Percentiles rank a stretch among this genome's conserved stretches.
Conservation (phyloP, 805 yeast genomes). For the Teunomyces aglyptinius region DNA sequence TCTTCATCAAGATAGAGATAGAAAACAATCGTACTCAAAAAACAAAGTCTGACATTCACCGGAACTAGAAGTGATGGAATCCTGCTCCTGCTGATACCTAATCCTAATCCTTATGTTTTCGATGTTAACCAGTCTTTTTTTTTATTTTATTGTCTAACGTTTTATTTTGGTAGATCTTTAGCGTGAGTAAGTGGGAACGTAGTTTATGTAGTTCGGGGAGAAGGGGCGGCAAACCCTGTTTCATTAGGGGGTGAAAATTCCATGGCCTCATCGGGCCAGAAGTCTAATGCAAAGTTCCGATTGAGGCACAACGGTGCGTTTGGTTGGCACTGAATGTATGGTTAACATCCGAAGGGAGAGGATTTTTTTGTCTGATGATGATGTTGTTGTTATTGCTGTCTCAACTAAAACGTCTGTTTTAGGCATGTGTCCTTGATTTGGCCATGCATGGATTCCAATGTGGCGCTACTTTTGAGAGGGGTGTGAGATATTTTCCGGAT, state of each 20-base stretch:
- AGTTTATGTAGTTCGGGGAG: neutral
- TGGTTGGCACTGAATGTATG: neutral
- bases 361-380: neutral
- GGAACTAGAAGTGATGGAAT: no score
- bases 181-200: neutral
- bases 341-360: neutral
- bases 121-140: neutral
- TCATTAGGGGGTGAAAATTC: neutral
- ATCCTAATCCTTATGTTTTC: no score
- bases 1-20: neutral
- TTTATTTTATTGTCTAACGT: slow-evolving; percentile 4
- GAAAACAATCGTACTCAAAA: neutral
- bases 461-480: neutral
- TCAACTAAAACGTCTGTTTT: neutral
- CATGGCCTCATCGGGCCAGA: neutral
- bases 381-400: neutral
- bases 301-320: neutral
- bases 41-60: neutral
- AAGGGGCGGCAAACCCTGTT: neutral
- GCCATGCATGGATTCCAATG: neutral
- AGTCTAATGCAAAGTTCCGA: neutral
- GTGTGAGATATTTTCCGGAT: neutral
- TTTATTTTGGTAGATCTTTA: slow-evolving; percentile 3
- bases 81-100: no score
- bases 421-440: neutral